These are phyloP conservation scores for Raphanus sativus DNA, from an alignment of 345 rosid genomes.

Conservation along the genomic window DNA sequence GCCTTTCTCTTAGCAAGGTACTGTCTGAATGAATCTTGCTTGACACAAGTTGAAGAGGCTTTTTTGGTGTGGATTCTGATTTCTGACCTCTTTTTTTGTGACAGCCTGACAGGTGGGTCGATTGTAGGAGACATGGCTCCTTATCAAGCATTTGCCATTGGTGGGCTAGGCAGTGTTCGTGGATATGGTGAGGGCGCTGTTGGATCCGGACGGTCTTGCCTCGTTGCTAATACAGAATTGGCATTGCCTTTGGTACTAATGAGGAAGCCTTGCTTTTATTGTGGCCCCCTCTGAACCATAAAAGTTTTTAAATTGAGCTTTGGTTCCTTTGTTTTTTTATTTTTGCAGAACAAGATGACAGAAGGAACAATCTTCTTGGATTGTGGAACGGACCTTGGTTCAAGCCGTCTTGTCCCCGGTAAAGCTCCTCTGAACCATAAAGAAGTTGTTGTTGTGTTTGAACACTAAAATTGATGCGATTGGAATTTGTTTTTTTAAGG, in stretches of 20 bases:
- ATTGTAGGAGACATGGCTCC: conserved; percentile 99
- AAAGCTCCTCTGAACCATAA: conserved; percentile 27
- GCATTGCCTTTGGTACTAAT: conserved; percentile 79
- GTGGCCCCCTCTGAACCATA: neutral
- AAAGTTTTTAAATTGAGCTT: neutral
- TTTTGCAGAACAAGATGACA: conserved; percentile 58
- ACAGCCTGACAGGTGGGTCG: conserved; percentile 92
- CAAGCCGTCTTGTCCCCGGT: conserved; percentile 76
- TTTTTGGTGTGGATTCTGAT: conserved; percentile 36
- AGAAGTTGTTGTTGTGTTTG: neutral
- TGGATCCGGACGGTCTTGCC: conserved; percentile 93
- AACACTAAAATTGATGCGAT: neutral
- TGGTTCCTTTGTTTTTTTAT: conserved; percentile 9
- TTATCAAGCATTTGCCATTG: conserved; percentile 94
- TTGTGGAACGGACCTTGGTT: conserved; percentile 74
- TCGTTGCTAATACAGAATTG: conserved; percentile 78
- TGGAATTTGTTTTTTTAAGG: conserved; percentile 51
- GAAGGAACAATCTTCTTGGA: conserved; percentile 75
- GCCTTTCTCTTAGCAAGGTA: conserved; percentile 88
- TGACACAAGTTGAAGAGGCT: neutral
- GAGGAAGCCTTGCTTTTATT: conserved; percentile 1
- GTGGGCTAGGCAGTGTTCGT: conserved; percentile 83
- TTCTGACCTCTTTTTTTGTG: conserved; percentile 23
- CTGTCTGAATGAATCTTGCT: conserved; percentile 11
- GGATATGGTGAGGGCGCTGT: conserved; percentile 97